A percentile compares a stretch with the other conserved stretches of the same genome.
Evolutionary conservation across 139 green algal genomes (phyloP).

Genomic region (Gonium pectorale): DNA sequence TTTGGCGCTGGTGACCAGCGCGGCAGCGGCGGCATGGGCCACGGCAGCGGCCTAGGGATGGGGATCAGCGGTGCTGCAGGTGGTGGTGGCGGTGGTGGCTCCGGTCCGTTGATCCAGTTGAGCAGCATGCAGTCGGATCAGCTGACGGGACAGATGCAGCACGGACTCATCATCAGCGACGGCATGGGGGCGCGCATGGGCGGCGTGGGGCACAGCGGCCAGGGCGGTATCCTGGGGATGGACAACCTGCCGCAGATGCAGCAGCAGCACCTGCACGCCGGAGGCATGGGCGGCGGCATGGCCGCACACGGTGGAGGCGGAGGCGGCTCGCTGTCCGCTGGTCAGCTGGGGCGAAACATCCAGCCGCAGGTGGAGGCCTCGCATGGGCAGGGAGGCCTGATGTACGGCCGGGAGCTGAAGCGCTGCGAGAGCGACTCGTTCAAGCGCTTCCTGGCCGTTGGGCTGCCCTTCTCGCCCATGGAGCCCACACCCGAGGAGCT

Average conservation of each 20-base stretch:
- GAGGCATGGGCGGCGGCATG: constrained; percentile 13
- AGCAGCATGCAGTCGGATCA: constrained; percentile 16
- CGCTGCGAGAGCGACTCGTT: constrained; percentile 46
- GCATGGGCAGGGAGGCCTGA: neutral
- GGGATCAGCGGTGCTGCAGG: neutral
- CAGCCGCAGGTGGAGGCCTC: no score
- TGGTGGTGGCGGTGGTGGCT: no score
- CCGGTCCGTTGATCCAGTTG: constrained; percentile 8
- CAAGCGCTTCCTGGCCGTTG: constrained; percentile 38
- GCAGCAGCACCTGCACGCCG: neutral
- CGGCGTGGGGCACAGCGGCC: neutral
- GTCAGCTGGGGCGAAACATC: no score
- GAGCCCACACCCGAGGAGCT: constrained; percentile 29
- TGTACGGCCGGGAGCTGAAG: constrained; percentile 37
- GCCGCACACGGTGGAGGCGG: no score
- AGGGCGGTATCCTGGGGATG: neutral
- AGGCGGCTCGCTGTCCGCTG: no score
- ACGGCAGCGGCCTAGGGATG: neutral
- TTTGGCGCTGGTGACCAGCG: neutral
- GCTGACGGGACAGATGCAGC: constrained; percentile 43
- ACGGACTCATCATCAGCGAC: constrained; percentile 30
- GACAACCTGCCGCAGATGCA: neutral
- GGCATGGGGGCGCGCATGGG: neutral
- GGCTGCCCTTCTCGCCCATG: constrained; percentile 36
- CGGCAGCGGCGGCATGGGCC: neutral